Base-by-base conservation (phyloP, 2,329 filamentous ascomycete genomes). In the Diaporthe nobilis region DNA sequence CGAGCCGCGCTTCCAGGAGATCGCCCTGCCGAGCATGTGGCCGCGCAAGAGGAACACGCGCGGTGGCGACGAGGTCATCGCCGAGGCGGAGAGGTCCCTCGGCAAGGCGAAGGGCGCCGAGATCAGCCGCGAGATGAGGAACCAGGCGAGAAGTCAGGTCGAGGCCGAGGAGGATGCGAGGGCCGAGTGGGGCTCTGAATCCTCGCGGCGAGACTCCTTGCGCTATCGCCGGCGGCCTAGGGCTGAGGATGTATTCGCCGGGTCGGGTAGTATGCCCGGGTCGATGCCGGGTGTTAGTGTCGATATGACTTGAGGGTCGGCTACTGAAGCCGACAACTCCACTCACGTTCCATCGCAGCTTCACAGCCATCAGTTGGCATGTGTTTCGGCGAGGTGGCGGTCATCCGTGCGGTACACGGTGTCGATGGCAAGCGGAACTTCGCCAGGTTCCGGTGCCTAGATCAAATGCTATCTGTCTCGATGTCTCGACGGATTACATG, bases 1-100 rank as follows among this genome's bases (percentile, higher is more conserved):
- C 9, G 94, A 97, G 84, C 95, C 95, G 2, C 90, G 94, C 37
- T 97, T 97, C 83, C 95, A 97, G 82, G 94, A 97, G 82, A 96
- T 97, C 78, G 93, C 94, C 0, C 87, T 97, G 12, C 95, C 95
- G 0, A 95, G 92, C 79, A 82, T 97, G 76, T 97, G 95, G 95
- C 95, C 95, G 1, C 87, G 94, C 63, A 96, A 96, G 86, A 93
- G 92, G 86, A 97, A 95, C 79, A 95, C 94, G 0, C 87, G 94
- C 37, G 94, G 94, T 6, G 93, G 93, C 1, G 92, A 93, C 28
- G 92, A 93, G 31, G 84, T 84, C 4, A 83, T 88, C 42, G 84
- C 87, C 7, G 88, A 88, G 51, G 84, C 82, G 53, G 83, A 82
- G n/a, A 82, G 84, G 6, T 89, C 89, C 12, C 83, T 88, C n/a